Evolutionary conservation across 495 filamentous ascomycete genomes (phyloP).

Genomic region (Cercophora scortea): DNA sequence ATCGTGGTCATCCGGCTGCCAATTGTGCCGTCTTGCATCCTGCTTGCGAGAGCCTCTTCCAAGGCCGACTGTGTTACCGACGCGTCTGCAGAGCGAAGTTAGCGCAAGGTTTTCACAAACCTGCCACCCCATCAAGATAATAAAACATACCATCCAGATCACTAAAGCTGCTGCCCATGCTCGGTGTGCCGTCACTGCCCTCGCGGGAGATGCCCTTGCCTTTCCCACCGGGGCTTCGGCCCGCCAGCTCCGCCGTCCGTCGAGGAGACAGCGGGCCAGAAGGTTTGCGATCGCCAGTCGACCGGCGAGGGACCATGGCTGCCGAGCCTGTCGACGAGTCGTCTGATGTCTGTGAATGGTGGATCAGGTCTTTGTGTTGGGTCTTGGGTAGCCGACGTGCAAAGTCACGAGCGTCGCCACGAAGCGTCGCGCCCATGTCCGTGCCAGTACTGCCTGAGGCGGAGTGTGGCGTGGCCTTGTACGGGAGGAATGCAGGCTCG

Average conservation of each 20-base stretch:
- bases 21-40: conserved; percentile 76
- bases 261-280: conserved; percentile 38
- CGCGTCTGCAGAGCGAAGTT: conserved; percentile 51
- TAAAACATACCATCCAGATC: conserved; percentile 77
- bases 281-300: conserved; percentile 3
- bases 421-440: conserved; percentile 57
- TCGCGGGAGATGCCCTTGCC: conserved; percentile 50
- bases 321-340: conserved; percentile 58
- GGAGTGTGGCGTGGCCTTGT: conserved; percentile 19
- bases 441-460: conserved; percentile 22
- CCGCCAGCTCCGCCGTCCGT: conserved; percentile 47
- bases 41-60: conserved; percentile 86
- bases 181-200: conserved; percentile 80
- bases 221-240: conserved; percentile 39
- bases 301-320: conserved; percentile 25
- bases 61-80: conserved; percentile 91
- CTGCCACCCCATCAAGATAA: not conserved
- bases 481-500: conserved; percentile 69
- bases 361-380: conserved; percentile 6
- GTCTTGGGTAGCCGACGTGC: conserved; percentile 23
- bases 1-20: conserved; percentile 78
- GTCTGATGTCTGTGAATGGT: conserved; percentile 32
- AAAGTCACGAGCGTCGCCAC: conserved; percentile 38
- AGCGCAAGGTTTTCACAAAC: not conserved
- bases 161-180: conserved; percentile 97